Conservation (phyloP, 768 basidiomycete species). For the Erythrobasidium yunnanense region DNA sequence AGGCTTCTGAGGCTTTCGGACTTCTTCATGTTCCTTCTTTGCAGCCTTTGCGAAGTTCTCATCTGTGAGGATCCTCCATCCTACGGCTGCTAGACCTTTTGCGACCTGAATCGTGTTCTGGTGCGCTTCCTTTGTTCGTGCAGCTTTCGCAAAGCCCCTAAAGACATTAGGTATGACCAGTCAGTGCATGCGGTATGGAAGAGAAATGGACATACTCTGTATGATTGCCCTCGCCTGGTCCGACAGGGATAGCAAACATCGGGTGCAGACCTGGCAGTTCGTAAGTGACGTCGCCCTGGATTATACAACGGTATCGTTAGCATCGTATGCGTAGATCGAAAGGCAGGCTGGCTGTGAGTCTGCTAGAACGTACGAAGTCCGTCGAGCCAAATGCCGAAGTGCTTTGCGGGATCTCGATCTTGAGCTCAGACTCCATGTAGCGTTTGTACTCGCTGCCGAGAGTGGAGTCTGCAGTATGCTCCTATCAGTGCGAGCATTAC, state of each 20-base stretch:
- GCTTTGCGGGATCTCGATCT: slow-evolving; percentile 5
- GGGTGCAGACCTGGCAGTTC: slow-evolving; percentile 20
- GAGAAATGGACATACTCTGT: slow-evolving; percentile 26
- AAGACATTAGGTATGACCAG: neutral
- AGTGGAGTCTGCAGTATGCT: neutral
- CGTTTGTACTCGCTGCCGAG: slow-evolving; percentile 23
- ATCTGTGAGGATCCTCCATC: slow-evolving; percentile 32
- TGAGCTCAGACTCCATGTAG: slow-evolving; percentile 26
- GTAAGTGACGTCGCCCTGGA: slow-evolving; percentile 22
- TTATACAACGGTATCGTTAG: neutral
- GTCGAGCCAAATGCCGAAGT: slow-evolving; percentile 28
- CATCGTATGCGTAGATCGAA: too few species aligned
- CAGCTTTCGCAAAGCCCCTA: slow-evolving; percentile 35
- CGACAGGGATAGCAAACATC: slow-evolving; percentile 27
- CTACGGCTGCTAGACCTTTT: slow-evolving; percentile 34
- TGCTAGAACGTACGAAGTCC: slow-evolving; percentile 33
- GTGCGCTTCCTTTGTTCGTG: slow-evolving; percentile 37
- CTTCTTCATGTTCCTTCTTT: slow-evolving; percentile 24
- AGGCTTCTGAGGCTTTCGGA: slow-evolving; percentile 15
- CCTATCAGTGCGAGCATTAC: neutral
- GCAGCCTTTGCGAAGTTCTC: slow-evolving; percentile 29
- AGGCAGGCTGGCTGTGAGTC: neutral
- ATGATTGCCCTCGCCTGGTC: slow-evolving; percentile 34
- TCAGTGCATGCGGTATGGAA: neutral
- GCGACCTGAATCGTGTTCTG: slow-evolving; percentile 35